phyloP scores from a whole-genome alignment of 2,329 filamentous ascomycete genomes.

The Nigrospora sphaerica region DNA sequence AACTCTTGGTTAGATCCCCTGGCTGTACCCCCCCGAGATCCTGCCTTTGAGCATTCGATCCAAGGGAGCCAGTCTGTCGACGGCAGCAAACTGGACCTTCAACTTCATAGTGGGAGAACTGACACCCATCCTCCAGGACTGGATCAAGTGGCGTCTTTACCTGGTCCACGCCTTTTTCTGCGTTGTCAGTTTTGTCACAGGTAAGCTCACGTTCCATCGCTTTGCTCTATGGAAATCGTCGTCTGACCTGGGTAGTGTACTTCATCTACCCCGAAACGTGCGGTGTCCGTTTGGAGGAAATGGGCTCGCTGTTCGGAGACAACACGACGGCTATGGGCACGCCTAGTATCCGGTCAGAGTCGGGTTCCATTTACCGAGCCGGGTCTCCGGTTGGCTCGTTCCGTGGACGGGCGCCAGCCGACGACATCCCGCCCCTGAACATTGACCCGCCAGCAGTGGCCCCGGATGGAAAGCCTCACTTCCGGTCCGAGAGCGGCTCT shows the following conservation, averaged over 20 bases:
- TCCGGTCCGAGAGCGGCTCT: constrained; percentile 23
- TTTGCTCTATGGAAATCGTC: too few relatives aligned
- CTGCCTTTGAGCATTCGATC: constrained; percentile 92
- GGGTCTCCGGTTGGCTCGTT: constrained; percentile 76
- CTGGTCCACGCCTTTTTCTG: constrained; percentile 96
- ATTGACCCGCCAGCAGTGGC: constrained; percentile 69
- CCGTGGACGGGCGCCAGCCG: constrained; percentile 51
- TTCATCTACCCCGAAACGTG: constrained; percentile 97
- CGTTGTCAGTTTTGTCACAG: constrained; percentile 88
- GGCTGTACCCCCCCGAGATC: constrained; percentile 98
- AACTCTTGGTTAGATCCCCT: constrained; percentile 57
- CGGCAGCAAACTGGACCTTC: constrained; percentile 95
- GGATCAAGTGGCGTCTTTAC: constrained; percentile 90
- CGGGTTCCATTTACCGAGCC: constrained; percentile 71
- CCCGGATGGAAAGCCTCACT: constrained; percentile 35
- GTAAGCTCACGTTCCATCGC: constrained; percentile 47
- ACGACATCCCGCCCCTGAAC: constrained; percentile 71
- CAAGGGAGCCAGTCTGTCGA: constrained; percentile 93
- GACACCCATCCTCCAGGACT: constrained; percentile 87
- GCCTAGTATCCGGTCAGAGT: constrained; percentile 66
- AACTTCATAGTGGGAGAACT: constrained; percentile 96
- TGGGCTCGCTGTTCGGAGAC: constrained; percentile 92
- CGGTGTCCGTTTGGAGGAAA: constrained; percentile 90
- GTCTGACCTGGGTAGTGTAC: constrained; percentile 57
- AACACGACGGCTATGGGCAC: constrained; percentile 76